Conservation (phyloP, 164 flowering plant species). For the Piper betle region DNA sequence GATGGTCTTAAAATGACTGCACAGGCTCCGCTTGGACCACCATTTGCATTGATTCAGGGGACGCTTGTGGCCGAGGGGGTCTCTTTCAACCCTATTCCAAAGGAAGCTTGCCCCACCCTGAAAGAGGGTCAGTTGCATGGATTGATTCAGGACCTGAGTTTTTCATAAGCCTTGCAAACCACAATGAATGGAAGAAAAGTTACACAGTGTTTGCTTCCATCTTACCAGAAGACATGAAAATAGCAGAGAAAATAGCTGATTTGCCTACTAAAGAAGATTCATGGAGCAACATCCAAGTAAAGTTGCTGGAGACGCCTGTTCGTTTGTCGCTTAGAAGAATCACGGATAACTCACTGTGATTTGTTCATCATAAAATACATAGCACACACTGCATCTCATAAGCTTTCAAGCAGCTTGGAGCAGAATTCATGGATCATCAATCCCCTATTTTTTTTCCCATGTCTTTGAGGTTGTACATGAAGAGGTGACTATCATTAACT, state of each 20-base stretch:
- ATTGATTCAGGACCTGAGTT: conserved; percentile 88
- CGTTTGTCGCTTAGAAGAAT: conserved; percentile 38
- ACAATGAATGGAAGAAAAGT: conserved; percentile 58
- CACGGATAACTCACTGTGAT: conserved; percentile 3
- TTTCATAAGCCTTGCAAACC: conserved; percentile 86
- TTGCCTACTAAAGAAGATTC: conserved; percentile 54
- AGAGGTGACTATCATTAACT: background rate
- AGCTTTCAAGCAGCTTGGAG: background rate
- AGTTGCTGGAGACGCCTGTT: conserved; percentile 55
- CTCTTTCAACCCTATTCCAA: conserved; percentile 36
- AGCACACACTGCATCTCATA: no score
- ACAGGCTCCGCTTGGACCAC: conserved; percentile 85
- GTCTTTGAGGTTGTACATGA: background rate
- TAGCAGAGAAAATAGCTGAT: conserved; percentile 60
- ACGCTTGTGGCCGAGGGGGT: conserved; percentile 60
- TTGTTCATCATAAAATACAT: background rate
- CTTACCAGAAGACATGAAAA: conserved; percentile 72
- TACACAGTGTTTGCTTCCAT: conserved; percentile 82
- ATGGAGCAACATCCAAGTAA: conserved; percentile 59
- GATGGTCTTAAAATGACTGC: background rate
- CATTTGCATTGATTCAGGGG: conserved; percentile 91
- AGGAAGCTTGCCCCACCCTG: conserved; percentile 54
- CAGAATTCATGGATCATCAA: background rate
- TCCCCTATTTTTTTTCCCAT: background rate
- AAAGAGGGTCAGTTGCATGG: conserved; percentile 94